Conservation (phyloP, 768 basidiomycete species). For the Collybia mongolica region DNA sequence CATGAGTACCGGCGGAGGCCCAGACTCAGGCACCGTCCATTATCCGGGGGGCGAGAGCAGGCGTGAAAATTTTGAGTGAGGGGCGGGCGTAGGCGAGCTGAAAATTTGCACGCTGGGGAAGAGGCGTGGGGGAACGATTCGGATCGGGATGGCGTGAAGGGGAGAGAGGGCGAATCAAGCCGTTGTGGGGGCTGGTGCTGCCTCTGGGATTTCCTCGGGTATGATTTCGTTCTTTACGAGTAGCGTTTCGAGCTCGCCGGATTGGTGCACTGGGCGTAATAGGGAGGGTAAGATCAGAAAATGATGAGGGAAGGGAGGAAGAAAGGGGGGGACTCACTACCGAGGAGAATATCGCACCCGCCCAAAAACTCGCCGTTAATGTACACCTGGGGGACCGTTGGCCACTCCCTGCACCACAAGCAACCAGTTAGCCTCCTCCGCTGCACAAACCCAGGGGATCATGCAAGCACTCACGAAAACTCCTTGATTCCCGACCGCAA, state of each 20-base stretch:
- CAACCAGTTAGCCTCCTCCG: too few relatives aligned
- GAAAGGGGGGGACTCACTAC: slow-evolving; percentile 68
- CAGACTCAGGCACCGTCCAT: too few relatives aligned
- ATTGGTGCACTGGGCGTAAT: slow-evolving; percentile 80
- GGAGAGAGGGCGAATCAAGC: too few relatives aligned
- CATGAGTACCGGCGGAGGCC: too few relatives aligned
- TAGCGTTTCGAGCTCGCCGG: slow-evolving; percentile 86
- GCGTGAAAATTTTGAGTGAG: too few relatives aligned
- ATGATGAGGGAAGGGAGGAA: neutral
- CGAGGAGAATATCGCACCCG: slow-evolving; percentile 92
- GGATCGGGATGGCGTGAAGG: too few relatives aligned
- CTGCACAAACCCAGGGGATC: neutral
- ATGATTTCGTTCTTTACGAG: slow-evolving; percentile 72
- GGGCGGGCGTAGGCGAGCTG: too few relatives aligned
- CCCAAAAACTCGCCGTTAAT: slow-evolving; percentile 95
- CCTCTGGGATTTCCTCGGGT: neutral
- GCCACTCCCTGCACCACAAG: slow-evolving; percentile 76
- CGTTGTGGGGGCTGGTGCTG: neutral
- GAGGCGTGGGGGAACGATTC: too few relatives aligned
- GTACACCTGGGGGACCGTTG: slow-evolving; percentile 95
- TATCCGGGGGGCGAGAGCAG: too few relatives aligned
- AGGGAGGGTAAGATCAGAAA: slow-evolving; percentile 1
- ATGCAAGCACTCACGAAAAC: slow-evolving; percentile 75
- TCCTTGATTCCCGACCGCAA: slow-evolving; percentile 89
- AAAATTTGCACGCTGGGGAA: too few relatives aligned